A percentile compares a stretch with the other conserved stretches of the same genome.
phyloP scores from a whole-genome alignment of 2,329 filamentous ascomycete species.

The Hymenoscyphus repandus region DNA sequence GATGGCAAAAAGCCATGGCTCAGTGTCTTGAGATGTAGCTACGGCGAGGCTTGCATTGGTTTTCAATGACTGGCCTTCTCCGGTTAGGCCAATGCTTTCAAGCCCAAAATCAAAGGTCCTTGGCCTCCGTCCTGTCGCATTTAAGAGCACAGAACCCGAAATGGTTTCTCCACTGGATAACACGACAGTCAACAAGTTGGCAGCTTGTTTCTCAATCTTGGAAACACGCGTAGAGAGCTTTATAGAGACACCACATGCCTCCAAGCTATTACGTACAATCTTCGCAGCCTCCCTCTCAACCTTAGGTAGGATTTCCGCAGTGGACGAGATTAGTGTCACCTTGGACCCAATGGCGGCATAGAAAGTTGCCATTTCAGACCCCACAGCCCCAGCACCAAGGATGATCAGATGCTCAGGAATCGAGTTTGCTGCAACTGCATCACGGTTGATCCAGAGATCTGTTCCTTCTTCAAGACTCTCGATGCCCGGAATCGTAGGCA shows the following conservation, averaged over 20 bases:
- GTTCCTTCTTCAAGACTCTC: slow-evolving; percentile 1
- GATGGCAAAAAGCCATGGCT: slow-evolving; percentile 10
- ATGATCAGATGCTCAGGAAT: slow-evolving; percentile 12
- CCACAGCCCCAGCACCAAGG: slow-evolving; percentile 11
- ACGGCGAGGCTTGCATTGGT: slow-evolving; percentile 6
- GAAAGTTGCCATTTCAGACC: slow-evolving; percentile 12
- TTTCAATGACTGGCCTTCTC: slow-evolving; percentile 5
- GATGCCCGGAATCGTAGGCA: neutral
- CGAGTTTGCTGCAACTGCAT: slow-evolving; percentile 3
- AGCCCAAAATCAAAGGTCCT: slow-evolving; percentile 9
- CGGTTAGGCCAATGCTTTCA: slow-evolving; percentile 7
- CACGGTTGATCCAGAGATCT: slow-evolving; percentile 9
- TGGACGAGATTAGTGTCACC: slow-evolving; percentile 10
- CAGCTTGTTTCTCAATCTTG: slow-evolving; percentile 1
- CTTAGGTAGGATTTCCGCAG: slow-evolving; percentile 9
- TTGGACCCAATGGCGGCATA: slow-evolving; percentile 8
- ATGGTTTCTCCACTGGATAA: slow-evolving; percentile 7
- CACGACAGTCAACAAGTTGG: neutral
- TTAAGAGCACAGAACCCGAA: slow-evolving; percentile 3
- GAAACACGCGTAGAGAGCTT: slow-evolving; percentile 3
- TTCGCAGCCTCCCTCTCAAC: slow-evolving; percentile 8
- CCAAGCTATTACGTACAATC: slow-evolving; percentile 6
- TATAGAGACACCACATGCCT: slow-evolving; percentile 4
- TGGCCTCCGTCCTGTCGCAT: slow-evolving; percentile 8
- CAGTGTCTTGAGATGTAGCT: neutral